Evolutionary conservation across 495 filamentous ascomycete species (phyloP), one percentile per base, ranked within the genome.

Genomic region (Umbilicaria muhlenbergii): DNA sequence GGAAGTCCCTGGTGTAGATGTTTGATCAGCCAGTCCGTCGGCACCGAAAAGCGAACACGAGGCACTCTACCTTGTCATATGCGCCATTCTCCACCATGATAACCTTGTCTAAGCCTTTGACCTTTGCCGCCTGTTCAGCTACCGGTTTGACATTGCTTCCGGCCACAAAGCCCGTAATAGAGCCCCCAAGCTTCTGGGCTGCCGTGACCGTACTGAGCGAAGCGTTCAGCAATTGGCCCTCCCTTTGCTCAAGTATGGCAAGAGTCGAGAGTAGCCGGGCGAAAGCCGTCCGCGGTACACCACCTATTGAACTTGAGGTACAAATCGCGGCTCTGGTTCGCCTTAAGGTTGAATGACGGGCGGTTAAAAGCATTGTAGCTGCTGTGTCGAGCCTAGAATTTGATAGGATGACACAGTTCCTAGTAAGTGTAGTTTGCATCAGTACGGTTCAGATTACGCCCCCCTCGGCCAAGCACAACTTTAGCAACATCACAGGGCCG

Each of bases 161-260:
- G 28, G 91, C 91, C 34, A 96, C 61, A 52, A 98, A 88, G 10
- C 68, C 91, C 44, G 86, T 88, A 38, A 96, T 69, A 0, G 82
- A 67, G 0, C 86, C 88, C 37, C 91, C 88, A 3, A 96, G 68
- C 58, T 85, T 88, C 58, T 78, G 70, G 16, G 86, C 92, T 4
- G 92, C 91, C 3, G 81, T 86, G 38, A 98, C 71, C 34, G 87
- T 83, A 48, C 85, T 80, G 12, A 95, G 69, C 2, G 91, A 95
- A 2, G 83, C 80, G 49, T 67, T 61, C 53, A 83, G 81, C 50
- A 98, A 73, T 61, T 86, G 78, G 47, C 92, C 91, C 52, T 93
- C 83, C 57, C 79, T 79, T 62, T 98, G 91, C 62, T 98, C 91
- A 48, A 98, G 78, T 36, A 96, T 65, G 34, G 88, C 88, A 33